Conservation (phyloP, 768 basidiomycete species). For the Galerina marginata region DNA sequence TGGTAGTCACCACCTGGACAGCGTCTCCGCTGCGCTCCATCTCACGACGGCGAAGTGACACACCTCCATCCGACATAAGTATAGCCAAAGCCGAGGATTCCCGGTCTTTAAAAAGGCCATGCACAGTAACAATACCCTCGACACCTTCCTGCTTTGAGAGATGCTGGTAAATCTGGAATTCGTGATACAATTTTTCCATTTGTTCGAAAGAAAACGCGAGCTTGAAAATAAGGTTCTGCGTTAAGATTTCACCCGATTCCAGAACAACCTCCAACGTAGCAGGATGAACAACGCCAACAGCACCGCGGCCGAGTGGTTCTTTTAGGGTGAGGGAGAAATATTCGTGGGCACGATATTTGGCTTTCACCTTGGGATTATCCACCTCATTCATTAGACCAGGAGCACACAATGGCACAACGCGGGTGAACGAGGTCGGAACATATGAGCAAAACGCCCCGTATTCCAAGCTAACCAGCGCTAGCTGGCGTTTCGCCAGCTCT, state of each 20-base stretch:
- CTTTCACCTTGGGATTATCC: background rate
- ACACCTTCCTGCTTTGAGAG: slow-evolving; percentile 8
- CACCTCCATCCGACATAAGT: slow-evolving; percentile 21
- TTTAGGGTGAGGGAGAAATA: background rate
- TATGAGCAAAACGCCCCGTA: slow-evolving; percentile 6
- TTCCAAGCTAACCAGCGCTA: slow-evolving; percentile 1
- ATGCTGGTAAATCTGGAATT: slow-evolving; percentile 21
- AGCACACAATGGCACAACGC: background rate
- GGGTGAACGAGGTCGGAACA: slow-evolving; percentile 2
- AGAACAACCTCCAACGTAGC: slow-evolving; percentile 2
- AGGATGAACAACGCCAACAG: slow-evolving; percentile 17
- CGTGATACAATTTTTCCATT: slow-evolving; percentile 18
- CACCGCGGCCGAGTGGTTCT: slow-evolving; percentile 12
- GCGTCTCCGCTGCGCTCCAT: background rate
- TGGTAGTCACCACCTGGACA: background rate
- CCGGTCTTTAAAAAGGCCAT: slow-evolving; percentile 20
- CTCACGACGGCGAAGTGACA: background rate
- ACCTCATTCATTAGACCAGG: background rate
- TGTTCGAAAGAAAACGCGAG: slow-evolving; percentile 15
- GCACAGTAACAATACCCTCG: slow-evolving; percentile 18
- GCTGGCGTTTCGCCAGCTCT: background rate
- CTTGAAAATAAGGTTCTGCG: slow-evolving; percentile 14
- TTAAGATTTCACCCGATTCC: background rate
- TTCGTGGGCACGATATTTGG: too few species aligned
- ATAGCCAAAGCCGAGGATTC: slow-evolving; percentile 15